Conservation (phyloP, 257 asterid species). For the Solanum chmielewskii region DNA sequence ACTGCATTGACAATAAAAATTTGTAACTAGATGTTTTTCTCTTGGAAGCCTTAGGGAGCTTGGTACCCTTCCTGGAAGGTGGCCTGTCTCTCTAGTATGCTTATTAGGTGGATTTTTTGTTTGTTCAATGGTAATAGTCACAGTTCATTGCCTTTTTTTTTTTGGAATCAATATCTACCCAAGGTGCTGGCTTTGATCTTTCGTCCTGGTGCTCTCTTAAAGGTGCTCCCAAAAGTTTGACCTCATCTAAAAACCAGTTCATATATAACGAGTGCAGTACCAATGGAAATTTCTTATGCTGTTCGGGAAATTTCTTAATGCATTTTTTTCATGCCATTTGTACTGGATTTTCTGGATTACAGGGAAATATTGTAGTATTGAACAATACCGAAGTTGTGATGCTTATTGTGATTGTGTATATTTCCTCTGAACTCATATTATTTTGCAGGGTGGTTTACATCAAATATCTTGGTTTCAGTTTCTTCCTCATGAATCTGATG, state of each 20-base stretch:
- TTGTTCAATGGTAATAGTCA: not conserved
- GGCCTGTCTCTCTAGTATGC: not conserved
- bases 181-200: not conserved
- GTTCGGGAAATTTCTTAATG: not conserved
- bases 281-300: not conserved
- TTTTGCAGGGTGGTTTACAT: slow-evolving; percentile 82
- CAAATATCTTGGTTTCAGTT: slow-evolving; percentile 99
- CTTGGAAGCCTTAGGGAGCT: not conserved
- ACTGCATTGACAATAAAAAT: not conserved
- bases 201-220: not conserved
- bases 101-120: not conserved
- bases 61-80: not conserved
- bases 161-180: not conserved
- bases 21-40: not conserved
- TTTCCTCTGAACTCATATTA: not conserved
- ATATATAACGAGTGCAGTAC: not conserved
- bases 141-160: not conserved
- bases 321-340: not conserved
- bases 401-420: not conserved
- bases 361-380: not conserved
- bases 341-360: not conserved
- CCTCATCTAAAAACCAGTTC: not conserved
- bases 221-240: not conserved
- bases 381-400: not conserved
- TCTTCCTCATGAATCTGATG: slow-evolving; percentile 70